A percentile compares a stretch with the other conserved stretches of the same genome.
Conservation (phyloP, 768 basidiomycete genomes). For the Coprinellus micaceus region DNA sequence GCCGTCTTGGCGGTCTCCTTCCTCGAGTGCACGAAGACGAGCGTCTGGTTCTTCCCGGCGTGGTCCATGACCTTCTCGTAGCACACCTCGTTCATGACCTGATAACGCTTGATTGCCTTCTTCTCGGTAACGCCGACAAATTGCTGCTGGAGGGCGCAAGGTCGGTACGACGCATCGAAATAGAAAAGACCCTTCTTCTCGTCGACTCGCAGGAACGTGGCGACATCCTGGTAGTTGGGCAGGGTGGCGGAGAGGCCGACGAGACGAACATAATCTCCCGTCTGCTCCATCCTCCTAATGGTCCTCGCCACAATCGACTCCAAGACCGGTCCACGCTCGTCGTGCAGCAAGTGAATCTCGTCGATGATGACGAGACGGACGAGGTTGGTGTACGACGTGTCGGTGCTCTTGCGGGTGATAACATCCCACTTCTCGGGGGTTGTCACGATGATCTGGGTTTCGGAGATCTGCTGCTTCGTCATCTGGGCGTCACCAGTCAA, state of each 20-base stretch:
- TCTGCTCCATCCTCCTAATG: constrained; percentile 92
- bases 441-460: constrained; percentile 97
- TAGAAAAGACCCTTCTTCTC: constrained; percentile 91
- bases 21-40: constrained; percentile 97
- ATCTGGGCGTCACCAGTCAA: constrained; percentile 97
- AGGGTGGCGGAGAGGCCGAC: constrained; percentile 95
- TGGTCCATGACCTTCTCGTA: constrained; percentile 99
- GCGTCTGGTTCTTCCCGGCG: constrained; percentile 78
- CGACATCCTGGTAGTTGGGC: constrained; percentile 98
- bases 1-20: constrained; percentile 99
- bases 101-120: constrained; percentile 98
- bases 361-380: constrained; percentile 96
- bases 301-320: constrained; percentile 89
- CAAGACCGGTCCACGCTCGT: constrained; percentile 95
- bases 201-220: constrained; percentile 94
- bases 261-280: constrained; percentile 85
- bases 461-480: constrained; percentile 95
- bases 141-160: constrained; percentile 93
- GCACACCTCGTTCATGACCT: constrained; percentile 97
- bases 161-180: constrained; percentile 92
- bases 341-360: constrained; percentile 95
- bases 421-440: constrained; percentile 99
- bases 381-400: constrained; percentile 94
- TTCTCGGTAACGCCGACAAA: constrained; percentile 98
- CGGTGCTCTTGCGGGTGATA: constrained; percentile 96